Evolutionary conservation across 2,329 filamentous ascomycete genomes (phyloP).

Genomic region (Keithomyces neogunnii): DNA sequence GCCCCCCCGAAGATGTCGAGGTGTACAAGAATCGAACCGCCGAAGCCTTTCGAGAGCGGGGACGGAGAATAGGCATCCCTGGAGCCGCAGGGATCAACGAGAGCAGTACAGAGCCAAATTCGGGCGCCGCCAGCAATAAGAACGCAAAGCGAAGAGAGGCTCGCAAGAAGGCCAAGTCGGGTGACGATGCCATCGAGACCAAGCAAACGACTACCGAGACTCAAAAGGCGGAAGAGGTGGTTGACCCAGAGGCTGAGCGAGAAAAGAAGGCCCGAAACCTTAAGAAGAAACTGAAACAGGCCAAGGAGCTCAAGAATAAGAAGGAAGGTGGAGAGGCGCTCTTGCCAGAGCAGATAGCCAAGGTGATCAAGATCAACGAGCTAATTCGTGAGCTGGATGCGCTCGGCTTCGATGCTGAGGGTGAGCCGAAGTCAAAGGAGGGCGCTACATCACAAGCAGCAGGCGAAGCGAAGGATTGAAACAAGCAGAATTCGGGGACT

Average conservation of each 20-base stretch:
- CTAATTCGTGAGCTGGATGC: conserved; percentile 79
- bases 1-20: conserved; percentile 90
- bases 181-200: conserved; percentile 49
- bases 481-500: background rate
- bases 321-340: conserved; percentile 78
- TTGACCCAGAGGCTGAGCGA: conserved; percentile 66
- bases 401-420: conserved; percentile 75
- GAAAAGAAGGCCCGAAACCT: conserved; percentile 91
- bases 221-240: conserved; percentile 27
- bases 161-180: conserved; percentile 44
- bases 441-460: background rate
- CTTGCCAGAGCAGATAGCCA: conserved; percentile 90
- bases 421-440: conserved; percentile 41
- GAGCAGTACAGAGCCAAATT: conserved; percentile 36
- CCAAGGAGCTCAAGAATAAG: conserved; percentile 81
- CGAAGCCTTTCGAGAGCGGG: conserved; percentile 73
- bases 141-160: conserved; percentile 69
- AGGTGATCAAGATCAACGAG: conserved; percentile 95
- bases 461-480: conserved; percentile 1
- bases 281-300: conserved; percentile 92
- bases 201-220: conserved; percentile 12
- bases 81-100: conserved; percentile 56
- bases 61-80: conserved; percentile 53
- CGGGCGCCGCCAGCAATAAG: conserved; percentile 59
- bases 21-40: conserved; percentile 91